Percentiles rank a stretch among this genome's conserved stretches.
Conservation (phyloP, 2,329 filamentous ascomycete species). For the Coniochaeta ligniaria region DNA sequence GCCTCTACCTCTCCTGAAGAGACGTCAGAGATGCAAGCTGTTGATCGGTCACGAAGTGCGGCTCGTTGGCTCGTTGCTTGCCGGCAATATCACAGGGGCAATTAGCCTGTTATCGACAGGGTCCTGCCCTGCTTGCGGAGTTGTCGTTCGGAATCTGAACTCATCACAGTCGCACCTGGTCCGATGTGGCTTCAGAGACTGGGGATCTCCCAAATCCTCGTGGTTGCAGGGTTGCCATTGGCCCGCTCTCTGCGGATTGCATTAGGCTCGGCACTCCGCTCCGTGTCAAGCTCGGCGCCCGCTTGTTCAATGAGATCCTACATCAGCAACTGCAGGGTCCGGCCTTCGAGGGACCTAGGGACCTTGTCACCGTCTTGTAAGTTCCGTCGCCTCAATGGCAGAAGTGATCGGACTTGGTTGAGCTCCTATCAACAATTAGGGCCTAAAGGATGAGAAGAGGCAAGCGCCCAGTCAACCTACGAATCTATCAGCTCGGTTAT, state of each 20-base stretch:
- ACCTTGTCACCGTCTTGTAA: too few relatives aligned
- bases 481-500: background rate
- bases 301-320: background rate
- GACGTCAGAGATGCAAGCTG: background rate
- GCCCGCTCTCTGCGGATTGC: slow-evolving; percentile 9
- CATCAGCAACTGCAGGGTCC: background rate
- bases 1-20: background rate
- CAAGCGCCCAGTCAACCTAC: background rate
- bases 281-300: slow-evolving; percentile 5
- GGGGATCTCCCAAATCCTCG: slow-evolving; percentile 4
- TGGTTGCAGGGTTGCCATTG: slow-evolving; percentile 11
- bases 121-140: slow-evolving; percentile 2
- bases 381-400: too few relatives aligned
- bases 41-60: background rate
- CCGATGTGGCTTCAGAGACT: background rate
- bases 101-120: slow-evolving; percentile 18
- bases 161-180: background rate
- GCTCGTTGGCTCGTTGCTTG: background rate
- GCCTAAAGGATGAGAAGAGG: background rate
- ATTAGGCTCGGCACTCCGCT: slow-evolving; percentile 15
- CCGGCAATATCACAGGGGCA: slow-evolving; percentile 15
- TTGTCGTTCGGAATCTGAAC: background rate
- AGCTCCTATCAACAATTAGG: background rate
- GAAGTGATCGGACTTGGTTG: too few relatives aligned
- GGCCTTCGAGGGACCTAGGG: too few relatives aligned